phyloP scores from a whole-genome alignment of 768 basidiomycete genomes.

The Nidularia sp. region DNA sequence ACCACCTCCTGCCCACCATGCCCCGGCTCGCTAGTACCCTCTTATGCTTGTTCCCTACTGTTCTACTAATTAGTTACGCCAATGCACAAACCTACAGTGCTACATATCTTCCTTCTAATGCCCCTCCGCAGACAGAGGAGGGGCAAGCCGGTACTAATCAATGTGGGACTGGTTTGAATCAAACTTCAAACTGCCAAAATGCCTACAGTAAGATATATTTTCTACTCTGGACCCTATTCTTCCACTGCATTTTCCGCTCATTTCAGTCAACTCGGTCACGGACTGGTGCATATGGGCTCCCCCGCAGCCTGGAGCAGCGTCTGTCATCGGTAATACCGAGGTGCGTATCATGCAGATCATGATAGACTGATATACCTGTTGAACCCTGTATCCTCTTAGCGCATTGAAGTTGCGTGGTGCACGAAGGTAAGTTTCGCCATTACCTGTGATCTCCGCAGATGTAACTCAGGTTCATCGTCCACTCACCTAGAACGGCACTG shows the following conservation, averaged over 20 bases:
- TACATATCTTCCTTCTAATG: constrained; percentile 37
- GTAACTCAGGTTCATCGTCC: background rate
- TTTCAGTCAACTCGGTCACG: constrained; percentile 51
- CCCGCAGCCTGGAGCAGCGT: constrained; percentile 43
- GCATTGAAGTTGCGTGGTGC: constrained; percentile 41
- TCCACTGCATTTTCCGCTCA: too few relatives aligned
- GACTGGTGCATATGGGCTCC: constrained; percentile 43
- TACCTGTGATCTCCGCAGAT: background rate
- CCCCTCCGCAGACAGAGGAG: constrained; percentile 42
- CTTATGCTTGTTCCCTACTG: background rate
- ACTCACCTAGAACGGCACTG: constrained; percentile 46
- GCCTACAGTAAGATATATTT: constrained; percentile 42
- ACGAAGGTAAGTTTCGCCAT: constrained; percentile 20
- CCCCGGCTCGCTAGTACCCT: background rate
- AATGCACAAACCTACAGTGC: constrained; percentile 15
- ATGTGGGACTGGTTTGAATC: constrained; percentile 54
- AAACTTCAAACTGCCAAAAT: constrained; percentile 64
- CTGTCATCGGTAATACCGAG: constrained; percentile 60
- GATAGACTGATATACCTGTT: background rate
- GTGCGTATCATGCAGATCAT: constrained; percentile 19
- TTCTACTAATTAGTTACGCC: background rate
- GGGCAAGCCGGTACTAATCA: constrained; percentile 64
- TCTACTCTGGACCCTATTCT: background rate
- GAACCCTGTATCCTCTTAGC: constrained; percentile 18
- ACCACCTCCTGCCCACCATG: background rate